Base-by-base conservation (phyloP, 148 eudicot species). In the Simmondsia chinensis region DNA sequence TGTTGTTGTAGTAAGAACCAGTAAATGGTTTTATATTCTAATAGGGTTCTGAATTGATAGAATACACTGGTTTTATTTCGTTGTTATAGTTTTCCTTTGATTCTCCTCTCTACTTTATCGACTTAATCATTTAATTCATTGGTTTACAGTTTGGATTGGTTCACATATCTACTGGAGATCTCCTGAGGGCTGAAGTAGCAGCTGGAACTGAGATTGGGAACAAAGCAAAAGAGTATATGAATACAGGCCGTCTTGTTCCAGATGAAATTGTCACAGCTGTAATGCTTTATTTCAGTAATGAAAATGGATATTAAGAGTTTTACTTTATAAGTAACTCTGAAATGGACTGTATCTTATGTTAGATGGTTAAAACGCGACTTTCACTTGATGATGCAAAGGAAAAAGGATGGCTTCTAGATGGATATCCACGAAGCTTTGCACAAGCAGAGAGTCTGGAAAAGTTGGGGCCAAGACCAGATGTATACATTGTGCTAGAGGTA, bases 331-430 rank as follows among this genome's bases (percentile, higher is more conserved):
- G 35, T 27, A 4, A 36, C 10, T 22, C 6, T 38, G 26, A 37
- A 58, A 30, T 20, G 36, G 32, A 51, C 50, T 32, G 4, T 15
- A 45, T 47, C 33, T 28, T 29, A 50, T 50, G 61, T 21, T 60
- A 91, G 99, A 91, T 91, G 95, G 94, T 91, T 54, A 72, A 45
- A 64, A 31, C 71, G 24, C 61, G 96, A 53, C 59, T 91, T 51
- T 82, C 94, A 40, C 75, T 59, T 36, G 33, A 70, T 39, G 99
- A 91, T 72, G 89, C 72, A 9, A 76, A 79, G 66, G 74, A 76
- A 51, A 76, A 75, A 72, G 99, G 99, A 22, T 91, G 99, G 99
- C 88, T 91, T 66, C 71, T 91, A n/a, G 96, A 91, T 60, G 99
- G 99, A 8, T 91, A 69, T 56, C 99, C 99, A 21, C 70, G 99